Percentiles rank a stretch among this genome's conserved stretches.
These are phyloP conservation scores for Rubia balearica DNA, from an alignment of 305 asterid genomes.

Conservation along the genomic window DNA sequence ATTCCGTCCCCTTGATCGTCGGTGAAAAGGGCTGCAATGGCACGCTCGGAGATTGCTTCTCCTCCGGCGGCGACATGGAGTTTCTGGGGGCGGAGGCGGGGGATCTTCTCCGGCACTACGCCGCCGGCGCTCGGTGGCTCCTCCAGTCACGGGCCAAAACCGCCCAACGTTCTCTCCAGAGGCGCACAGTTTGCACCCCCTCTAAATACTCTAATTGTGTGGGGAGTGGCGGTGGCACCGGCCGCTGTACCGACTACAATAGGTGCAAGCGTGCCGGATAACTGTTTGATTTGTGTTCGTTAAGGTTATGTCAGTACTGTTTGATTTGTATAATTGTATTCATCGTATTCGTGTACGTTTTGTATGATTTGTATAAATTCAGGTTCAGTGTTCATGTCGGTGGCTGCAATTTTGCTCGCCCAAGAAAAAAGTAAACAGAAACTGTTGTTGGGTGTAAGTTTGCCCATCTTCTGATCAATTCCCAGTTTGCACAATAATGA, in stretches of 20 bases:
- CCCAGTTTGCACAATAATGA: no score
- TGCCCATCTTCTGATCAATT: no score
- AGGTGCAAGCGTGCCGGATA: constrained; percentile 7
- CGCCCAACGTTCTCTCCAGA: not conserved
- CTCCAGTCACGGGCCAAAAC: not conserved
- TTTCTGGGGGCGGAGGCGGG: not conserved
- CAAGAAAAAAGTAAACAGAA: no score
- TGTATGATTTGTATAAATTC: no score
- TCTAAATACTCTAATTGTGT: constrained; percentile 4
- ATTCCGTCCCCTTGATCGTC: not conserved
- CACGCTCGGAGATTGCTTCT: constrained; percentile 3
- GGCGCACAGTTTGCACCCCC: not conserved
- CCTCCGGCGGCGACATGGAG: not conserved
- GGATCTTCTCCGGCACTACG: constrained; percentile 5
- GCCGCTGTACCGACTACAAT: constrained; percentile 5
- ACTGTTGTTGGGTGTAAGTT: no score
- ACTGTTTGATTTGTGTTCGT: not conserved
- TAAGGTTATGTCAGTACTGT: not conserved
- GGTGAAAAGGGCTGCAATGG: constrained; percentile 1
- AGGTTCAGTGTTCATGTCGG: not conserved
- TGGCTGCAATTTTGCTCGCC: no score
- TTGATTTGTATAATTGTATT: not conserved
- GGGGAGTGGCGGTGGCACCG: no score
- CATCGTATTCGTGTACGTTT: not conserved
- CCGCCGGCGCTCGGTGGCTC: constrained; percentile 5